Conservation (phyloP, 1,284 basidiomycete species). For the Psilocybe mexicana region DNA sequence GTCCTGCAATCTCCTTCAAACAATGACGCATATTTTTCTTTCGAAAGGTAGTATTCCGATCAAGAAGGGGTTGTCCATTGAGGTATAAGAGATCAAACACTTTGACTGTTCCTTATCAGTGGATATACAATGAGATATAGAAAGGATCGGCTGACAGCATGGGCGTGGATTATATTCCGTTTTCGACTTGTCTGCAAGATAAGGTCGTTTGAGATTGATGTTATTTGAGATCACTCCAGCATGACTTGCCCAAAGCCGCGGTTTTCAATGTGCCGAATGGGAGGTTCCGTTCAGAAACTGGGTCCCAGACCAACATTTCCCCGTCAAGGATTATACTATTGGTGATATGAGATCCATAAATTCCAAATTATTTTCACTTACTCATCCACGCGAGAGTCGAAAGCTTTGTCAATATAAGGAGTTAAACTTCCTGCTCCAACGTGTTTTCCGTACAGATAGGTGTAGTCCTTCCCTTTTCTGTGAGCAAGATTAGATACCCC, state of each 20-base stretch:
- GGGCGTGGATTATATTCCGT: constrained; percentile 77
- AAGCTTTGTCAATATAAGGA: constrained; percentile 75
- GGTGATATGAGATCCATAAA: constrained; percentile 1
- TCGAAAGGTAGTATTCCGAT: constrained; percentile 62
- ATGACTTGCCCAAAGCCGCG: constrained; percentile 70
- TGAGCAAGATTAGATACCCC: background rate
- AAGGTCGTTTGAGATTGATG: background rate
- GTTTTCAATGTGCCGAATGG: constrained; percentile 93
- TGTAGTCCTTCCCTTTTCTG: constrained; percentile 94
- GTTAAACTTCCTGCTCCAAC: constrained; percentile 83
- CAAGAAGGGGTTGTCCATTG: constrained; percentile 71
- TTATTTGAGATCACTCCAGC: background rate
- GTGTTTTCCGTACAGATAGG: constrained; percentile 86
- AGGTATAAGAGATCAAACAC: constrained; percentile 91
- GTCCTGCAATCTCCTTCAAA: constrained; percentile 67
- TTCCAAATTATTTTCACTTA: constrained; percentile 31
- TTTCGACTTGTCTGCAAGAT: constrained; percentile 61
- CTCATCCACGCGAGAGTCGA: constrained; percentile 78
- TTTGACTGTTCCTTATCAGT: constrained; percentile 57
- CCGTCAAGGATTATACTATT: constrained; percentile 88
- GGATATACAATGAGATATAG: constrained; percentile 3
- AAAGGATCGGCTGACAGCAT: constrained; percentile 67
- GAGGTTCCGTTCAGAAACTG: constrained; percentile 78
- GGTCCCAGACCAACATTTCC: constrained; percentile 98
- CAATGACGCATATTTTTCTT: constrained; percentile 70